phyloP scores from a whole-genome alignment of 768 basidiomycete genomes.

The Lactifluus volemus region DNA sequence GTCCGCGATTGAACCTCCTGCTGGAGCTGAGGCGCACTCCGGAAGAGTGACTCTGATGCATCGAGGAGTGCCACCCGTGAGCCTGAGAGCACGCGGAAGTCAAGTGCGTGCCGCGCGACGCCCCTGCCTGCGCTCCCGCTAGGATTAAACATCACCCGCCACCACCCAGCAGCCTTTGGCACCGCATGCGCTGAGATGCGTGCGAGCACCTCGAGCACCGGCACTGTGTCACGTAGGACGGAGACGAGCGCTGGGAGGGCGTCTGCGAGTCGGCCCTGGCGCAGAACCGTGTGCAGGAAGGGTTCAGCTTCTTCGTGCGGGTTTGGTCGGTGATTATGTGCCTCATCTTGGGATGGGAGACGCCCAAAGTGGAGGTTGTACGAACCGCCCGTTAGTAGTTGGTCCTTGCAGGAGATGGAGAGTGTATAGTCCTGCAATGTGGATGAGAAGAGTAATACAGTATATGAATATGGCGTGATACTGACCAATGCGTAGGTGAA shows the following conservation, averaged over 20 bases:
- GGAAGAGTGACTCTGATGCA: slow-evolving; percentile 53
- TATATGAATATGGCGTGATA: not conserved
- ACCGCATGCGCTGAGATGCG: slow-evolving; percentile 35
- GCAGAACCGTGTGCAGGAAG: slow-evolving; percentile 63
- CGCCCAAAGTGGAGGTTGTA: slow-evolving; percentile 72
- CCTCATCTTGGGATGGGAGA: not conserved
- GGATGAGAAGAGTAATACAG: not conserved
- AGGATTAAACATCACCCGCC: slow-evolving; percentile 45
- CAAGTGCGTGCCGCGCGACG: slow-evolving; percentile 56
- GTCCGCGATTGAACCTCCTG: slow-evolving; percentile 13
- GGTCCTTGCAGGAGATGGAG: slow-evolving; percentile 70
- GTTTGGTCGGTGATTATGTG: slow-evolving; percentile 36
- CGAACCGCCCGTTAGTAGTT: slow-evolving; percentile 53
- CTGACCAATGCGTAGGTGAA: slow-evolving; percentile 66
- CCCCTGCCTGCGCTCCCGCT: not conserved
- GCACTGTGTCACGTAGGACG: slow-evolving; percentile 67
- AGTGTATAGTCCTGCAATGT: slow-evolving; percentile 58
- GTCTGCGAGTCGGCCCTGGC: slow-evolving; percentile 54
- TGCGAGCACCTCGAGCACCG: slow-evolving; percentile 67
- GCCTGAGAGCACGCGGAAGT: slow-evolving; percentile 65
- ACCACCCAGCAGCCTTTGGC: slow-evolving; percentile 78
- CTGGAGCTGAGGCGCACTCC: slow-evolving; percentile 4
- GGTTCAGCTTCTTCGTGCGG: slow-evolving; percentile 77
- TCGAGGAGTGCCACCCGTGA: slow-evolving; percentile 67
- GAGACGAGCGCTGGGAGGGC: slow-evolving; percentile 60